Percentiles rank a stretch among this genome's conserved stretches.
Evolutionary conservation across 2,329 filamentous ascomycete species (phyloP).

Genomic region (Samsoniella hepiali): DNA sequence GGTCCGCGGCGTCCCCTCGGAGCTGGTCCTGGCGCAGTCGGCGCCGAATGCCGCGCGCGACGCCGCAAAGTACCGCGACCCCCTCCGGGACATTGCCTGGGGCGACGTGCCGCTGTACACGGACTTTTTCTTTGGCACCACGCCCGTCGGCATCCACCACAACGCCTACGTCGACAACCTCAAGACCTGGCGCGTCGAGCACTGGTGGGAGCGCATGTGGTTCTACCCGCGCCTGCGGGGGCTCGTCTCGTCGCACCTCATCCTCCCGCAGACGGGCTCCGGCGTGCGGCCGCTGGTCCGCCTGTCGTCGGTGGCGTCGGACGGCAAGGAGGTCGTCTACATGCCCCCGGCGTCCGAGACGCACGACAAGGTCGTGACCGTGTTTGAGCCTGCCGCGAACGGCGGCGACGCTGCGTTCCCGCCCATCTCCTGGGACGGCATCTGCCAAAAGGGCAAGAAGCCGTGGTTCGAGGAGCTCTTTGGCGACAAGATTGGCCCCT

Average conservation of each 20-base stretch:
- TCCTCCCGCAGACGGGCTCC: slow-evolving; percentile 17
- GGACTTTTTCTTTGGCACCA: slow-evolving; percentile 36
- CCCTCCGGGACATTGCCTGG: slow-evolving; percentile 28
- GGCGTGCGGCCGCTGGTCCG: slow-evolving; percentile 24
- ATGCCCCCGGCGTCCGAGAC: slow-evolving; percentile 19
- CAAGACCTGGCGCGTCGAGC: slow-evolving; percentile 30
- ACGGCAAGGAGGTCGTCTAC: slow-evolving; percentile 24
- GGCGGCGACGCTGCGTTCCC: slow-evolving; percentile 23
- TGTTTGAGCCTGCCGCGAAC: slow-evolving; percentile 18
- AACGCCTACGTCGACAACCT: slow-evolving; percentile 34
- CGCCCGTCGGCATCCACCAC: slow-evolving; percentile 37
- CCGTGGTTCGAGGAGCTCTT: slow-evolving; percentile 35
- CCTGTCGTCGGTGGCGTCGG: slow-evolving; percentile 3
- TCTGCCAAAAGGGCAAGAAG: slow-evolving; percentile 31
- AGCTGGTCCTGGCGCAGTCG: slow-evolving; percentile 24
- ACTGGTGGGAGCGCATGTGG: slow-evolving; percentile 39
- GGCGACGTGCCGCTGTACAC: slow-evolving; percentile 34
- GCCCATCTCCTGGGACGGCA: slow-evolving; percentile 31
- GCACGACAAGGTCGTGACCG: slow-evolving; percentile 15
- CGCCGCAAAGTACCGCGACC: slow-evolving; percentile 10
- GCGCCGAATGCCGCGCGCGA: neutral
- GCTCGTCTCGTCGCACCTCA: slow-evolving; percentile 29
- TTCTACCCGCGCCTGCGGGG: slow-evolving; percentile 32
- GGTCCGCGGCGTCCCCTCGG: slow-evolving; percentile 28
- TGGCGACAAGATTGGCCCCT: slow-evolving; percentile 31